Percentiles rank a stretch among this genome's conserved stretches.
Evolutionary conservation across 768 basidiomycete genomes (phyloP).

Genomic region (Postia placenta): DNA sequence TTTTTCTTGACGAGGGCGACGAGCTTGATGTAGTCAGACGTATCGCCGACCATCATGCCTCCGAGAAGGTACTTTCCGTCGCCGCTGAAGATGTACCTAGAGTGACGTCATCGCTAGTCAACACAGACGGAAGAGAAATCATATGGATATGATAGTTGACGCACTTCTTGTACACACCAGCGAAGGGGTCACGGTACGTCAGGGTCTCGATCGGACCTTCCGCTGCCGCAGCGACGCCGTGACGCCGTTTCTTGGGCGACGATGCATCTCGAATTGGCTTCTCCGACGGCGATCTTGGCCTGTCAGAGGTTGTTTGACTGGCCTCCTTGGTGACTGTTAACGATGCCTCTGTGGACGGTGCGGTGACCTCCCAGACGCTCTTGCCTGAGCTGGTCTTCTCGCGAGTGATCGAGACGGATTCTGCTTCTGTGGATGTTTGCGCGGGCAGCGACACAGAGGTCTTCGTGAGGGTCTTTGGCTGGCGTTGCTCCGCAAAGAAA

Average conservation of each 20-base stretch:
- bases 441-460: background rate
- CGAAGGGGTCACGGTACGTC: slow-evolving; percentile 67
- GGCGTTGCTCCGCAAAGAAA: slow-evolving; percentile 54
- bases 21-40: slow-evolving; percentile 60
- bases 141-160: slow-evolving; percentile 34
- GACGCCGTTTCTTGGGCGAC: slow-evolving; percentile 20
- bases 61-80: slow-evolving; percentile 70
- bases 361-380: slow-evolving; percentile 12
- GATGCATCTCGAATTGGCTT: slow-evolving; percentile 13
- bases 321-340: background rate
- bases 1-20: slow-evolving; percentile 68
- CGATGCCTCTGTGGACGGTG: background rate
- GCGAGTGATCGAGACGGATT: slow-evolving; percentile 6
- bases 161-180: slow-evolving; percentile 62
- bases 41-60: slow-evolving; percentile 79
- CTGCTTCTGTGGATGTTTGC: slow-evolving; percentile 17
- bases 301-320: background rate
- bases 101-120: slow-evolving; percentile 52
- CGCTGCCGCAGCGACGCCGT: slow-evolving; percentile 9
- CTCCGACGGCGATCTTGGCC: background rate
- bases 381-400: slow-evolving; percentile 8
- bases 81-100: slow-evolving; percentile 53
- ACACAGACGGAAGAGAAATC: slow-evolving; percentile 63
- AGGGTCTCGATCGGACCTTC: slow-evolving; percentile 49
- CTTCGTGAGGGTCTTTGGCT: slow-evolving; percentile 1